Conservation (phyloP, 2,329 filamentous ascomycete genomes). For the Sporothrix brasiliensis region DNA sequence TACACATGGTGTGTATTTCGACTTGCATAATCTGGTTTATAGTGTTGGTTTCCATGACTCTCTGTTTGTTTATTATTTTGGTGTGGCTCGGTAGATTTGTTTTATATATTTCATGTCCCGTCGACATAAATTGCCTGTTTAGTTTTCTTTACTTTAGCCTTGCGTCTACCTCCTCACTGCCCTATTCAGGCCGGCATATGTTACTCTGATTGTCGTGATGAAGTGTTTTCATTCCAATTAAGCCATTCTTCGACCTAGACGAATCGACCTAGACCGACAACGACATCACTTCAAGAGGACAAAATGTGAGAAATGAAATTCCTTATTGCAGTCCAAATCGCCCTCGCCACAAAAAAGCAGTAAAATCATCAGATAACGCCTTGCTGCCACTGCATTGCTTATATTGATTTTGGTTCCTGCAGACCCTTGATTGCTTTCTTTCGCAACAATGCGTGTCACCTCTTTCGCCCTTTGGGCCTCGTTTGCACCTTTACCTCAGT, state of each 20-base stretch:
- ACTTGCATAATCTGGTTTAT: too few relatives aligned
- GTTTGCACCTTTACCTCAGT: neutral
- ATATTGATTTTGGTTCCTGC: neutral
- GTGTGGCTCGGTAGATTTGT: too few relatives aligned
- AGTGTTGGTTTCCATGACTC: neutral
- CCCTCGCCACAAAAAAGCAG: neutral
- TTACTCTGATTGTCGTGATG: too few relatives aligned
- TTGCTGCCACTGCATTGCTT: slow-evolving; percentile 4
- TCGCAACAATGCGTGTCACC: neutral
- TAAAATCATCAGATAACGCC: slow-evolving; percentile 14
- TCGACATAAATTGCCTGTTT: too few relatives aligned
- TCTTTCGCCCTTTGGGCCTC: neutral
- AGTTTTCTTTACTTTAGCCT: too few relatives aligned
- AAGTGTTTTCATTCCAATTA: too few relatives aligned
- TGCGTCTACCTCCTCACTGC: too few relatives aligned
- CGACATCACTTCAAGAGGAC: neutral
- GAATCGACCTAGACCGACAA: too few relatives aligned
- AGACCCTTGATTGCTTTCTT: neutral
- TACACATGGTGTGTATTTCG: too few relatives aligned
- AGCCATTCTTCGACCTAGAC: too few relatives aligned
- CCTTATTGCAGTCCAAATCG: neutral
- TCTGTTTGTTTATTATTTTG: neutral
- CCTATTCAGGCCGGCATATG: too few relatives aligned
- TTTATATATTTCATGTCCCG: too few relatives aligned
- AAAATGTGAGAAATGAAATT: neutral